Conservation (phyloP, 129 eudicot genomes). For the Flaveria bidentis region DNA sequence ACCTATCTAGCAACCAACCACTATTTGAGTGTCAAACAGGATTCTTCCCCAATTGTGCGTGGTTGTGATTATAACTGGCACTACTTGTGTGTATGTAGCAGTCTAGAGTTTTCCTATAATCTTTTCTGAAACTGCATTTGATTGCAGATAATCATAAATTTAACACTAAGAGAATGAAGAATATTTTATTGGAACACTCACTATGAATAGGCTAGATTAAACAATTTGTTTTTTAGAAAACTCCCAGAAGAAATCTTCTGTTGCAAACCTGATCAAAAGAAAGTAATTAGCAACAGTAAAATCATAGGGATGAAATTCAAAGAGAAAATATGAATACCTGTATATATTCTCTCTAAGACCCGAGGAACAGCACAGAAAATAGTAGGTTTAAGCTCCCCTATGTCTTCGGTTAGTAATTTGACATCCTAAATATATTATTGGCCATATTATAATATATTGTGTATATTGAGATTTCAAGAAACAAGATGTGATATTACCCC, state of each 20-base stretch:
- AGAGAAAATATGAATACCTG: constrained; percentile 47
- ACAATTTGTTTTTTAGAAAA: constrained; percentile 54
- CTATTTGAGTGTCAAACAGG: too few relatives aligned
- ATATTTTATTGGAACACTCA: constrained; percentile 43
- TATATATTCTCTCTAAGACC: constrained; percentile 82
- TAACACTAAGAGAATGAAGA: neutral
- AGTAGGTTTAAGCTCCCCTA: constrained; percentile 83
- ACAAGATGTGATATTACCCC: constrained; percentile 63
- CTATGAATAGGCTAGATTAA: constrained; percentile 78
- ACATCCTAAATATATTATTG: constrained; percentile 59
- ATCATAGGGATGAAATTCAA: neutral
- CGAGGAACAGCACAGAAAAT: constrained; percentile 98
- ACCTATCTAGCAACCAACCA: too few relatives aligned
- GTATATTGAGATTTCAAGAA: neutral
- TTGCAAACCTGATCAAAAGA: constrained; percentile 64
- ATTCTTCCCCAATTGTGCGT: too few relatives aligned
- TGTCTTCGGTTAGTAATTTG: constrained; percentile 79
- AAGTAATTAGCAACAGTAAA: constrained; percentile 13
- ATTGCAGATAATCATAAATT: constrained; percentile 8
- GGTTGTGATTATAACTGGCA: too few relatives aligned
- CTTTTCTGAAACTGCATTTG: neutral
- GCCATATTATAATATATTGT: constrained; percentile 8
- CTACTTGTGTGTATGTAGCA: too few relatives aligned
- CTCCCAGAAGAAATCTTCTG: constrained; percentile 83
- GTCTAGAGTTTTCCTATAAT: too few relatives aligned